Conservation (phyloP, 2,329 filamentous ascomycete species). For the Talaromyces sp. region DNA sequence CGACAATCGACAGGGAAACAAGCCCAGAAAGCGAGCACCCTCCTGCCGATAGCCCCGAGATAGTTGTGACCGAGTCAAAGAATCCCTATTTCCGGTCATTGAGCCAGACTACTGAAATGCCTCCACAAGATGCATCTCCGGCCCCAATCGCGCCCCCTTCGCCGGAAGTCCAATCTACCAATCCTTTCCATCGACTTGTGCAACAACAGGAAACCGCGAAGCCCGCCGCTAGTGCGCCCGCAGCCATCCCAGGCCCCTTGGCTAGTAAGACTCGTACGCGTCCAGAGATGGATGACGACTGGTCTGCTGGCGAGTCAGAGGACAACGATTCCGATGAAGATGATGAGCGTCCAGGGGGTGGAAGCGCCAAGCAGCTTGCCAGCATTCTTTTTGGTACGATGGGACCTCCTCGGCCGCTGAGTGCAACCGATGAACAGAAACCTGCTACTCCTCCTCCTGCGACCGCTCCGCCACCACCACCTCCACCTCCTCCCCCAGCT, state of each 20-base stretch:
- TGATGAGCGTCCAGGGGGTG: slow-evolving; percentile 72
- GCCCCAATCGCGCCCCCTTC: slow-evolving; percentile 33
- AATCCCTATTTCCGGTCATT: slow-evolving; percentile 95
- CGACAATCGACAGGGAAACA: slow-evolving; percentile 42
- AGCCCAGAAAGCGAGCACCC: slow-evolving; percentile 43
- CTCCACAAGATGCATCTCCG: slow-evolving; percentile 41
- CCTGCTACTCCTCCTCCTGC: slow-evolving; percentile 45
- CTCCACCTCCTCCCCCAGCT: slow-evolving; percentile 30
- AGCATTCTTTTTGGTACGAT: slow-evolving; percentile 96
- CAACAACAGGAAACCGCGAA: slow-evolving; percentile 49
- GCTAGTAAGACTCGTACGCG: slow-evolving; percentile 50
- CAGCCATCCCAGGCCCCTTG: slow-evolving; percentile 40
- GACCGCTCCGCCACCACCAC: slow-evolving; percentile 28
- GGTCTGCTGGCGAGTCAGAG: slow-evolving; percentile 74
- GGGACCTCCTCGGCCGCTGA: slow-evolving; percentile 85
- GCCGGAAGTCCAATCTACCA: slow-evolving; percentile 67
- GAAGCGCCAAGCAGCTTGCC: slow-evolving; percentile 84
- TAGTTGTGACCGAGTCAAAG: slow-evolving; percentile 71
- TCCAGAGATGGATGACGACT: slow-evolving; percentile 61
- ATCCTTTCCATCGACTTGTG: slow-evolving; percentile 88
- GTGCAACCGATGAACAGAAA: slow-evolving; percentile 65
- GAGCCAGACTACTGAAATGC: slow-evolving; percentile 59
- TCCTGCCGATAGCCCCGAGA: slow-evolving; percentile 47
- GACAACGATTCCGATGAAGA: slow-evolving; percentile 69
- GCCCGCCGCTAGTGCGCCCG: slow-evolving; percentile 50